Evolutionary conservation across 805 yeast genomes (phyloP), one percentile per base, ranked within the genome.

Genomic region (Wickerhamiella dianesei): DNA sequence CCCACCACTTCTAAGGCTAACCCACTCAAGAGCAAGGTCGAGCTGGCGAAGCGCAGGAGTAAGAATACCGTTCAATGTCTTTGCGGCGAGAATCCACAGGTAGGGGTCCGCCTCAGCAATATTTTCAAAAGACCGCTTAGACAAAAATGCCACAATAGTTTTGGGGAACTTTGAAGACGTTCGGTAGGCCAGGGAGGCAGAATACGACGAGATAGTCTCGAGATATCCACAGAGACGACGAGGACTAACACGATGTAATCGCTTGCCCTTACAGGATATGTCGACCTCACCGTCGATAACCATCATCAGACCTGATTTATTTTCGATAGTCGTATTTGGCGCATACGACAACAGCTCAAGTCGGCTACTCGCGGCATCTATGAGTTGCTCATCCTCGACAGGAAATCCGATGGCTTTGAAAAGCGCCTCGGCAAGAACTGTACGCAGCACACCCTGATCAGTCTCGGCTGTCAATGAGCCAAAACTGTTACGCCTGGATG

Each of bases 21-120:
- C 77, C 97, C 97, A 89, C 62, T 92, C 98, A 44, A 92, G 66
- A 0, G 96, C 95, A 63, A 83, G 85, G 59, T 89, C 97, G 39
- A 92, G 75, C 47, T 81, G 76, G 36, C 82, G 63, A 36, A 89
- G 68, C 47, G 82, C 75, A 22, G 74, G 67, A 22, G 88, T 80
- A 37, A 92, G 63, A 1, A 82, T 69, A n/a, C 69, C 70, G 41
- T 82, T 77, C 52, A 89, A 66, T 6, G 78, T 73, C 50, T 78
- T 77, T 0, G 97, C 95, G 41, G 87, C 73, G 1, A 86, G 77
- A 36, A 89, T 66, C 53, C 83, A 82, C 8, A 89, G 70, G 62
- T 77, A 72, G 49, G 89, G 88, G 58, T 76, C 81, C 52, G 76
- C 76, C 48, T 89, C 96, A 55, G 80, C 72, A 20, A 88, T 63